Evolutionary conservation across 345 rosid species (phyloP), one percentile per base, ranked within the genome.

Genomic region (Microthlaspi erraticum): DNA sequence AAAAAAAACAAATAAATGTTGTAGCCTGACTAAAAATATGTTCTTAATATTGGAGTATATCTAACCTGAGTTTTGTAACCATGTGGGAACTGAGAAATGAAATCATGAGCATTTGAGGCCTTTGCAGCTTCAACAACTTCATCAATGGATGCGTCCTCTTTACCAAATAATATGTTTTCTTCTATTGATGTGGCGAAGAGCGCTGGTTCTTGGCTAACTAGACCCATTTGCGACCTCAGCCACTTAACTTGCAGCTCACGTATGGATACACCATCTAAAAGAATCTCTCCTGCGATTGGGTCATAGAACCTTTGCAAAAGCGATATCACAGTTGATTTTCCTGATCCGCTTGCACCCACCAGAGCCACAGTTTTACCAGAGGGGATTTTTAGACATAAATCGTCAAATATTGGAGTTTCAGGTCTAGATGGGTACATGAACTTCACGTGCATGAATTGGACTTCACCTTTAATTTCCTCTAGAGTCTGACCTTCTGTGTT

Each of bases 141-240:
- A 10, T 89, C 86, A 73, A 88, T 92, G 0, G 96, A 83, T 37
- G 84, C 92, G 0, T 83, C 87, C 5, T 90, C 97, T 75, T 90
- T 90, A 45, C 97, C 97, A 38, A 90, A 93, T 0, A 88, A 85
- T 66, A 90, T 90, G 76, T 93, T 93, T 2, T 93, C 90, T 2
- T 84, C 75, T 73, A 93, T 93, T 71, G 89, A 84, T 9, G 98
- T 67, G 0, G 97, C 96, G 60, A 90, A 90, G 4, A 93, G 89
- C 0, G 82, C 89, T 3, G 98, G 98, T 71, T 93, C 97, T 77
- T 93, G 98, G 79, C 85, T 92, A 52, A 93, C 98, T 39, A 88
- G 70, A 70, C 98, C 97, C 55, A 93, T 88, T 84, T 88, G 91
- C 6, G 80, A 87, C 76, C 98, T 83, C 9, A 93, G 80, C 54